These are phyloP conservation scores for Monosporascus sp. DNA, from an alignment of 2,329 filamentous ascomycete genomes.

Conservation along the genomic window DNA sequence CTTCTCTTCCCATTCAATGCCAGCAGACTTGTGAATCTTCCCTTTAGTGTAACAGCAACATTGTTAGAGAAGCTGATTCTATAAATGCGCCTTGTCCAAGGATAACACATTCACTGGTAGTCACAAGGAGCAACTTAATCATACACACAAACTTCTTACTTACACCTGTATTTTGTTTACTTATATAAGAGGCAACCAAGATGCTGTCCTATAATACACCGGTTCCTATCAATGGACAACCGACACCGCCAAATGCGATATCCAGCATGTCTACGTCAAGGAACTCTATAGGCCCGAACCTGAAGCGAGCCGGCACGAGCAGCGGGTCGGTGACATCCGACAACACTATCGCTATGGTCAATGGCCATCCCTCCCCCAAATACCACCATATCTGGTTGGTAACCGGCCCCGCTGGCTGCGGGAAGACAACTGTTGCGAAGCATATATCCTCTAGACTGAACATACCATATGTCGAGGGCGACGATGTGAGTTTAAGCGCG, in stretches of 20 bases:
- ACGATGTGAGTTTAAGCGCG: conserved; percentile 51
- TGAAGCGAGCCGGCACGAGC: conserved; percentile 26
- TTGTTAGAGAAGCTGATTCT: neutral
- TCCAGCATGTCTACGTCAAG: conserved; percentile 22
- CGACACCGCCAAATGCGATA: conserved; percentile 22
- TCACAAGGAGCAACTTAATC: neutral
- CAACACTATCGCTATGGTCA: conserved; percentile 22
- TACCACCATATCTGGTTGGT: conserved; percentile 75
- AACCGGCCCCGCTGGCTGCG: conserved; percentile 73
- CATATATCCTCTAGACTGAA: conserved; percentile 57
- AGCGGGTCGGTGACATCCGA: conserved; percentile 25
- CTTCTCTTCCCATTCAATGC: neutral
- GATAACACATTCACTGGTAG: neutral
- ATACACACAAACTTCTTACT: neutral
- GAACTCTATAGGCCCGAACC: conserved; percentile 22
- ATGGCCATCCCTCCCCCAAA: conserved; percentile 22
- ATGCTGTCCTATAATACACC: conserved; percentile 51
- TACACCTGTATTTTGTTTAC: neutral
- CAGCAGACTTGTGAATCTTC: no score
- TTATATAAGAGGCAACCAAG: conserved; percentile 5
- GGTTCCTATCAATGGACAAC: conserved; percentile 38
- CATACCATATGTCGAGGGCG: conserved; percentile 71
- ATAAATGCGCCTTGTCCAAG: neutral
- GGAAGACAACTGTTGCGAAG: conserved; percentile 71
- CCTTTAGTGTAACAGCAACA: neutral